A percentile compares a stretch with the other conserved stretches of the same genome.
phyloP scores from a whole-genome alignment of 129 eudicot genomes.

The Apium graveolens region DNA sequence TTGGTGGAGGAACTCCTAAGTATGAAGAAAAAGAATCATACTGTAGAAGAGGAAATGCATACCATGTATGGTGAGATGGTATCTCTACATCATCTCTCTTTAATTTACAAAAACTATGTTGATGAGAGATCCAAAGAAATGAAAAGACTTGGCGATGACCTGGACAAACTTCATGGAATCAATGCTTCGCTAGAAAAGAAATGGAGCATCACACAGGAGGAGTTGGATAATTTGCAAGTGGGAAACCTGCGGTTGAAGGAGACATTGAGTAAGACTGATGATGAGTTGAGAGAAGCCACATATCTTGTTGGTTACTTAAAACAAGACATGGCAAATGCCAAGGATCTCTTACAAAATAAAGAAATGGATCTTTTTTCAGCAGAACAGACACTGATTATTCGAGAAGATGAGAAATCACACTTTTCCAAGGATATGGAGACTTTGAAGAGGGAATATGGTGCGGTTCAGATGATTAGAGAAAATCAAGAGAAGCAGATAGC shows the following conservation, averaged over 20 bases:
- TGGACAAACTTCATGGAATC: conserved; percentile 29
- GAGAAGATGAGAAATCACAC: conserved; percentile 39
- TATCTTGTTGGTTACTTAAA: conserved; percentile 30
- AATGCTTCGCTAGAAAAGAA: conserved; percentile 29
- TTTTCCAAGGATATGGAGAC: conserved; percentile 23
- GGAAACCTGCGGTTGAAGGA: conserved; percentile 45
- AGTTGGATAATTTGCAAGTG: conserved; percentile 32
- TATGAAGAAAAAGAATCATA: conserved; percentile 23
- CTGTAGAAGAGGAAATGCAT: conserved; percentile 42
- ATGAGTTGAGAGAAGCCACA: conserved; percentile 31
- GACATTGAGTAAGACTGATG: conserved; percentile 40
- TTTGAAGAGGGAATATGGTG: conserved; percentile 33
- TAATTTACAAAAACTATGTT: conserved; percentile 32
- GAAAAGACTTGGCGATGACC: conserved; percentile 25
- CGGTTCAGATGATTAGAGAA: conserved; percentile 24
- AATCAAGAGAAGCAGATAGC: conserved; percentile 36
- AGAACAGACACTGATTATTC: conserved; percentile 23
- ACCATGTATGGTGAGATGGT: conserved; percentile 33
- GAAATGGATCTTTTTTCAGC: conserved; percentile 51
- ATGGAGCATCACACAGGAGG: conserved; percentile 30
- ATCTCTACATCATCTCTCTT: conserved; percentile 34
- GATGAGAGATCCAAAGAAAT: conserved; percentile 45
- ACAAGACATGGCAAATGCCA: conserved; percentile 30
- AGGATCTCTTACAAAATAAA: conserved; percentile 29
- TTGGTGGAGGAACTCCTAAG: conserved; percentile 29